Base-by-base conservation (phyloP, 768 basidiomycete genomes). In the Mycena latifolia region DNA sequence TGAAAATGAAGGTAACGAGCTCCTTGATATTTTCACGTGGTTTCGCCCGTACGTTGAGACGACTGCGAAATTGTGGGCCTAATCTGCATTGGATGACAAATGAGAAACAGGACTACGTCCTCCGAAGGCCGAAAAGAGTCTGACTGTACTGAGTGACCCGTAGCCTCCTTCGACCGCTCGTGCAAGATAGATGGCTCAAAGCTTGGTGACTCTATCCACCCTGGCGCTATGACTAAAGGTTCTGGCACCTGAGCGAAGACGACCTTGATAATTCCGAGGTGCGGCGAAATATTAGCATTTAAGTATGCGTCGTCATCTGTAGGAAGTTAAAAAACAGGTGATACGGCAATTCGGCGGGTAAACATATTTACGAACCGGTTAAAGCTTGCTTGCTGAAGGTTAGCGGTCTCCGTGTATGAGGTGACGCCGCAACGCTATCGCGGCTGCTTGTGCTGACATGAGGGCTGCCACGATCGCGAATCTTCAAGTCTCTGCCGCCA, bases 91-190 rank as follows among this genome's bases (percentile, higher is more conserved):
- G 28, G 7, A 27, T 9, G 28, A 10, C 27, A 14, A 48, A 22
- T 28, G 3, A 25, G n/a, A n/a, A n/a, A n/a, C n/a, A n/a, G 52
- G 11, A n/a, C n/a, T 20, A 48, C 15, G 18, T 25, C 31, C 22
- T n/a, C 20, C 11, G 6, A 51, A 11, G 28, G 27, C 48, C 46
- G 28, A n/a, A n/a, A n/a, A n/a, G n/a, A n/a, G n/a, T n/a, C 20
- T 33, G 17, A 65, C 67, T 69, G 63, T 5, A 69, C 59, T 2
- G 67, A 69, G 35, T 69, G 67, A 15, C 63, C 67, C 3, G 65
- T 50, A 6, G 53, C 63, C 24, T 69, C 65, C 50, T 69, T 69
- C 10, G 67, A 61, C 18, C 41, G 35, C 24, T 69, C 67, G 14
- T 69, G 63, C 28, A 69, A 31, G 20, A 64, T 33, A 12, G 25